Base-by-base conservation (phyloP, 768 basidiomycete species). In the Suillus bovinus region DNA sequence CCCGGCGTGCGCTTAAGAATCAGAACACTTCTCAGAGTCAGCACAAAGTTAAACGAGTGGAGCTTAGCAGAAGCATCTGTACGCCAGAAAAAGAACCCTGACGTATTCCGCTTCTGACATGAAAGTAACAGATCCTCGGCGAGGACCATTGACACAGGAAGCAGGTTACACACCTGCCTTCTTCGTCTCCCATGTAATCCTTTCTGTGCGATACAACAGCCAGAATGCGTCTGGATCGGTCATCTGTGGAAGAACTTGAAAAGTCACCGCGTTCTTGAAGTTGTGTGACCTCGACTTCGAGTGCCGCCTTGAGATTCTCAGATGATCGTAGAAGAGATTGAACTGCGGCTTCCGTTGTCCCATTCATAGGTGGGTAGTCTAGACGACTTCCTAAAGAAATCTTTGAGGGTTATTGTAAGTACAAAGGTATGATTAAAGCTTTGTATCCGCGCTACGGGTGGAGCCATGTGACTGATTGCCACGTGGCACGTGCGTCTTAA, bases 171-270 rank as follows among this genome's bases (percentile, higher is more conserved):
- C 61, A 86, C 86, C 84, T 79, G 64, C 82, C 86, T 69, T 86
- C 79, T 64, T 86, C 85, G n/a, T 73, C 73, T 22, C 75, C 71
- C 56, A 74, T 73, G 67, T 73, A 72, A 58, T 76, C 71, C 66
- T 78, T 75, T 62, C 73, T 79, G 64, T 86, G 86, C 1, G 79
- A 74, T 24, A 88, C 73, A 17, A 87, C 76, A 10, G 81, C 85
- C 50, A 86, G 74, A 61, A 63, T 31, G 16, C 52, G 62, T 3
- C 46, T 52, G 60, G 64, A 56, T 56, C 38, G 55, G 7, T 56
- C 55, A 56, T 38, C 17, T 27, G 24, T 17, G 3, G 17, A 56
- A 56, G 36, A 56, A 38, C 24, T 29, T 47, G 46, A 33, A 29
- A 39, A 59, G 42, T 33, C 58, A 47, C 31, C 50, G 29, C 41